phyloP scores from a whole-genome alignment of 2,329 filamentous ascomycete genomes.

The Aureobasidium mangrovei region DNA sequence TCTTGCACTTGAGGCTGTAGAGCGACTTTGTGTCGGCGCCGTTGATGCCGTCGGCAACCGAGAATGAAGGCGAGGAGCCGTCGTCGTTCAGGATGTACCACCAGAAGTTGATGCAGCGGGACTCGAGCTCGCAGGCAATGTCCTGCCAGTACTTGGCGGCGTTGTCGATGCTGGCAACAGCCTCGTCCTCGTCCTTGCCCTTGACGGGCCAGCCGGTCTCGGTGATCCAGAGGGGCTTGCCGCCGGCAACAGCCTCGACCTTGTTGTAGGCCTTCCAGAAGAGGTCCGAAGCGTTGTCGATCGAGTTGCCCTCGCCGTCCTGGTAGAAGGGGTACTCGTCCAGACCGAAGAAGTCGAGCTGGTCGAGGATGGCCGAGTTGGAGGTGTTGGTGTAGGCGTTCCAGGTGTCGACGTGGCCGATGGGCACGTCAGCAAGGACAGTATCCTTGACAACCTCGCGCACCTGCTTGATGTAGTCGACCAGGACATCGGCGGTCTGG shows the following conservation, averaged over 20 bases:
- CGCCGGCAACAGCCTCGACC: constrained; percentile 50
- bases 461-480: constrained; percentile 62
- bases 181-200: constrained; percentile 54
- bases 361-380: constrained; percentile 61
- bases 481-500: constrained; percentile 41
- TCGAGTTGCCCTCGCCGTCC: constrained; percentile 55
- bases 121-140: constrained; percentile 63
- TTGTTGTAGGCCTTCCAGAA: constrained; percentile 61
- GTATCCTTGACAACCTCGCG: constrained; percentile 56
- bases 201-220: constrained; percentile 82
- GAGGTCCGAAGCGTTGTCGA: constrained; percentile 54
- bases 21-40: constrained; percentile 45
- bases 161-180: constrained; percentile 55
- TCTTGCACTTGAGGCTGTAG: constrained; percentile 53
- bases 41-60: constrained; percentile 49
- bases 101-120: constrained; percentile 50
- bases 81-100: constrained; percentile 69
- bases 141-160: constrained; percentile 71
- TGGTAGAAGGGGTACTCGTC: constrained; percentile 73
- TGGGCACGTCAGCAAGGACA: constrained; percentile 40
- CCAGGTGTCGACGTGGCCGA: constrained; percentile 90
- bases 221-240: constrained; percentile 74
- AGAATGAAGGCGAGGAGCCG: constrained; percentile 55
- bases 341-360: constrained; percentile 70
- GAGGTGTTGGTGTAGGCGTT: constrained; percentile 59